Conservation (phyloP, 202 grass and related monocot genomes). For the Tripidium arundinaceum region DNA sequence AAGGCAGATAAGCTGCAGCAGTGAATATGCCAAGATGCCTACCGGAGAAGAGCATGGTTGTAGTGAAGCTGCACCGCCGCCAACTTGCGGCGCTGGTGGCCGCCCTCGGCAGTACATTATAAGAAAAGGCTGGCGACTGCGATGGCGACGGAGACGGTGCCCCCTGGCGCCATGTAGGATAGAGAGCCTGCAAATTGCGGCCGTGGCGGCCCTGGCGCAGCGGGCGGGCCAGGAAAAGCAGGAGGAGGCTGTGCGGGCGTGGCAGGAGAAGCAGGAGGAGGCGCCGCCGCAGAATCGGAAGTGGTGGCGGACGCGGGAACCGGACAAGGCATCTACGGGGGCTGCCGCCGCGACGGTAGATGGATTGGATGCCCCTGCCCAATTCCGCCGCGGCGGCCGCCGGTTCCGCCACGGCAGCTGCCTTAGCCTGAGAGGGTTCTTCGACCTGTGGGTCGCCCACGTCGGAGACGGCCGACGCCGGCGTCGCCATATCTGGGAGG, state of each 20-base stretch:
- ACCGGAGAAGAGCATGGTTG: conserved; percentile 30
- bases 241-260: background rate
- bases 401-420: background rate
- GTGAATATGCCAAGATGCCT: conserved; percentile 12
- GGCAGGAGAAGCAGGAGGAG: conserved; percentile 18
- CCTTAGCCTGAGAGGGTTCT: background rate
- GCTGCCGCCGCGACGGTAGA: conserved; percentile 15
- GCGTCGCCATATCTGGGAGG: conserved; percentile 37
- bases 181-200: conserved; percentile 36
- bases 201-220: conserved; percentile 30
- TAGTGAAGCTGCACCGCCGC: background rate
- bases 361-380: conserved; percentile 1
- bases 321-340: conserved; percentile 2
- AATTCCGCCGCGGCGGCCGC: background rate
- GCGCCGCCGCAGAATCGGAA: conserved; percentile 14
- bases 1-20: conserved; percentile 15
- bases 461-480: conserved; percentile 27
- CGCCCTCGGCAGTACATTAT: conserved; percentile 41
- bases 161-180: conserved; percentile 19
- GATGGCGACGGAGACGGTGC: conserved; percentile 2
- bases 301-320: background rate
- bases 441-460: background rate
- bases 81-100: conserved; percentile 19
- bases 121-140: conserved; percentile 35
- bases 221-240: conserved; percentile 3